Conservation (phyloP, 345 rosid genomes). For the Barbarea vulgaris region DNA sequence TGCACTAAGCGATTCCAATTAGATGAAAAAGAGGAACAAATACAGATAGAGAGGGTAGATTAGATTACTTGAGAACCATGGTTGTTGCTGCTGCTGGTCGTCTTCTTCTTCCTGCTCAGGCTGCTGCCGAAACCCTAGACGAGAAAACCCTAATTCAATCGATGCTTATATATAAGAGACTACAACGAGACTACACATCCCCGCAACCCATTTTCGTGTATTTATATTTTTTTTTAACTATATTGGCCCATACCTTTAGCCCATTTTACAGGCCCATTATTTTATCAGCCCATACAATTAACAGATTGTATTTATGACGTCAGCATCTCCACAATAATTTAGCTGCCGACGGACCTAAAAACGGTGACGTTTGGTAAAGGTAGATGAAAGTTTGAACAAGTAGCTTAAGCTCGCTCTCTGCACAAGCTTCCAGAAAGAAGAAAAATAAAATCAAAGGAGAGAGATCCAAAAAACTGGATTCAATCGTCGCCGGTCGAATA, state of each 20-base stretch:
- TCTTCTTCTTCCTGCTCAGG: constrained; percentile 28
- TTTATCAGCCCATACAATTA: background rate
- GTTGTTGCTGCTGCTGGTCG: constrained; percentile 26
- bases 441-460: background rate
- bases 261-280: background rate
- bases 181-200: background rate
- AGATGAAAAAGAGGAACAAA: background rate
- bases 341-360: background rate
- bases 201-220: constrained; percentile 1
- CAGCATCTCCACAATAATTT: constrained; percentile 25
- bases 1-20: background rate
- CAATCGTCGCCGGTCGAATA: constrained; percentile 19
- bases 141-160: constrained; percentile 34
- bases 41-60: background rate
- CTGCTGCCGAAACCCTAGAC: constrained; percentile 35
- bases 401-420: constrained; percentile 22
- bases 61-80: constrained; percentile 51
- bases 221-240: background rate
- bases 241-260: background rate
- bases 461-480: constrained; percentile 25
- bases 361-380: constrained; percentile 35
- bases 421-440: constrained; percentile 41
- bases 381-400: constrained; percentile 35
- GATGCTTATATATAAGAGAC: constrained; percentile 31
- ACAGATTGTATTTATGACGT: constrained; percentile 1